phyloP scores from a whole-genome alignment of 495 filamentous ascomycete genomes.

The Aspergillus nanangensis region DNA sequence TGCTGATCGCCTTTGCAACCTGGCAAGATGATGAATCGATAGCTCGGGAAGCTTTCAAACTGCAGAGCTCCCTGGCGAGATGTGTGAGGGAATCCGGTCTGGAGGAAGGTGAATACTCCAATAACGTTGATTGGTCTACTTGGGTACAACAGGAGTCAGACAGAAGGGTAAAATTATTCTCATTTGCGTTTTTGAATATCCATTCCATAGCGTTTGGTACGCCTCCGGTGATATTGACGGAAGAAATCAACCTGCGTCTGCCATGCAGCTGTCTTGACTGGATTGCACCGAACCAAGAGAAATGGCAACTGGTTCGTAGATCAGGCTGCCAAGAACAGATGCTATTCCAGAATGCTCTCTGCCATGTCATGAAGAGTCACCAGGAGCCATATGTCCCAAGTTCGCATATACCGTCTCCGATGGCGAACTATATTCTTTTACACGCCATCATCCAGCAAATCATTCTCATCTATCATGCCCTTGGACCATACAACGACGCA shows the following conservation, averaged over 20 bases:
- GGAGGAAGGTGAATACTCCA: constrained; percentile 4
- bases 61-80: constrained; percentile 13
- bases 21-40: constrained; percentile 14
- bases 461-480: constrained; percentile 45
- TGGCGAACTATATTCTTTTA: constrained; percentile 58
- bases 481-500: constrained; percentile 26
- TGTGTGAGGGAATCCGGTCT: constrained; percentile 11
- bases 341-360: constrained; percentile 16
- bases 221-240: constrained; percentile 43
- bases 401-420: constrained; percentile 33
- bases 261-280: constrained; percentile 37
- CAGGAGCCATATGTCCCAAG: neutral
- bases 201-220: constrained; percentile 33
- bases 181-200: constrained; percentile 33
- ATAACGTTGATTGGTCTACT: constrained; percentile 7
- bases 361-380: neutral
- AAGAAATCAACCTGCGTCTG: constrained; percentile 54
- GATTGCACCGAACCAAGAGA: constrained; percentile 5
- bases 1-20: constrained; percentile 14
- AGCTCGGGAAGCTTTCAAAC: constrained; percentile 10
- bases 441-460: constrained; percentile 59
- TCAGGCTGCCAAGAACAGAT: constrained; percentile 7
- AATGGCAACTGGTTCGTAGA: constrained; percentile 9
- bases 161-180: constrained; percentile 30
- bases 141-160: constrained; percentile 26